These are phyloP conservation scores for Vanderwaltozyma yarrowii DNA, from an alignment of 805 yeast species.

Conservation along the genomic window DNA sequence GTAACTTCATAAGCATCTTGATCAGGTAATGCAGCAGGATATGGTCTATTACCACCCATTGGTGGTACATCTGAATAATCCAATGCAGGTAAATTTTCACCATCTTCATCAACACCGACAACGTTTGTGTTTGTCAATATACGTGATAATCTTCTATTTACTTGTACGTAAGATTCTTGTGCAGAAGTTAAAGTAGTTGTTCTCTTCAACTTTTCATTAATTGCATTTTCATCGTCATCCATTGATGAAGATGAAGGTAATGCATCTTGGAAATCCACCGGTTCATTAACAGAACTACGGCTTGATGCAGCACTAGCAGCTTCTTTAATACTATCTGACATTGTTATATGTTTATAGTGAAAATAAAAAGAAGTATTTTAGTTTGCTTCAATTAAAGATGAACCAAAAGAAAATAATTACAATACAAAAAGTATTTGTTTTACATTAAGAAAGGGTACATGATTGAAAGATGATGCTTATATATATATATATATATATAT, in stretches of 20 bases:
- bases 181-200: slow-evolving; percentile 9
- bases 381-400: too few species aligned
- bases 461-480: too few species aligned
- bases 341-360: too few species aligned
- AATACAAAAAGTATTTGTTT: too few species aligned
- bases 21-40: slow-evolving; percentile 48
- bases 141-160: slow-evolving; percentile 9
- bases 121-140: slow-evolving; percentile 8
- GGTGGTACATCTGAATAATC: slow-evolving; percentile 26
- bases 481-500: too few species aligned
- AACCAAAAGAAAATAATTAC: too few species aligned
- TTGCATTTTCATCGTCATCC: background rate
- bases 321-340: background rate
- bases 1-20: slow-evolving; percentile 50
- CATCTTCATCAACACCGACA: slow-evolving; percentile 6
- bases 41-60: slow-evolving; percentile 61
- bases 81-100: background rate
- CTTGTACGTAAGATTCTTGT: slow-evolving; percentile 8
- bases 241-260: background rate
- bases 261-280: background rate
- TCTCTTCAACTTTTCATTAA: slow-evolving; percentile 1
- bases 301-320: background rate
- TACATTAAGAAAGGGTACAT: too few species aligned
- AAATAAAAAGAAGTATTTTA: too few species aligned
- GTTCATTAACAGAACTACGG: background rate